Percentiles rank a stretch among this genome's conserved stretches.
phyloP scores from a whole-genome alignment of 371 early-diverging fungal genomes.

The Chytridium lagenaria region DNA sequence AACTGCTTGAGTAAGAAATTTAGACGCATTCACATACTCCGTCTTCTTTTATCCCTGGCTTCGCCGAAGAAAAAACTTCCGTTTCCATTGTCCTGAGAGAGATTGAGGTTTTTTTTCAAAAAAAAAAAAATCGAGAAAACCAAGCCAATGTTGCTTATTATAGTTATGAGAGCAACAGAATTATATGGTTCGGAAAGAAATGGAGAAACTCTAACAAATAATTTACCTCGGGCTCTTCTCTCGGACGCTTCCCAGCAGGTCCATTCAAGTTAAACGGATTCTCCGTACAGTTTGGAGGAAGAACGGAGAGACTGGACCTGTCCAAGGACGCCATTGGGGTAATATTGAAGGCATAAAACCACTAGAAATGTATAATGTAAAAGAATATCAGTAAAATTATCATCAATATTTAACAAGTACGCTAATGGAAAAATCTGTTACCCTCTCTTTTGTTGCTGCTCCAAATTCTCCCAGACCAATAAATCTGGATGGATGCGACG shows the following conservation, averaged over 20 bases:
- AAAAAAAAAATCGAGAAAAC: too few relatives aligned
- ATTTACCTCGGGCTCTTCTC: neutral
- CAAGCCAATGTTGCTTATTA: too few relatives aligned
- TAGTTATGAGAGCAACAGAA: too few relatives aligned
- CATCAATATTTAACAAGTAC: too few relatives aligned
- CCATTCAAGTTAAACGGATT: conserved; percentile 66
- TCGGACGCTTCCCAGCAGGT: neutral
- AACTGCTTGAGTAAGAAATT: too few relatives aligned
- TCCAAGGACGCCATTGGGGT: conserved; percentile 67
- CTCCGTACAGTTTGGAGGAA: conserved; percentile 66
- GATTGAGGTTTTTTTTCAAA: too few relatives aligned
- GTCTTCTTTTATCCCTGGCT: neutral
- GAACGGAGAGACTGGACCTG: conserved; percentile 40
- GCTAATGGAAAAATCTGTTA: conserved; percentile 15
- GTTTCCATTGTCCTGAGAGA: conserved; percentile 13
- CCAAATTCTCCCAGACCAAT: conserved; percentile 80
- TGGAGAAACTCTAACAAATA: too few relatives aligned
- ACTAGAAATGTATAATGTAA: conserved; percentile 53
- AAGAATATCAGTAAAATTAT: conserved; percentile 12
- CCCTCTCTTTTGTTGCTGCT: conserved; percentile 63
- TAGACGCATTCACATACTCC: too few relatives aligned
- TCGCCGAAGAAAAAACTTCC: conserved; percentile 27
- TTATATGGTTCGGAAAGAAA: too few relatives aligned
- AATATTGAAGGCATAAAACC: conserved; percentile 93
- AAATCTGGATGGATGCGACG: conserved; percentile 71